These are phyloP conservation scores for Naematelia encephala DNA, from an alignment of 768 basidiomycete genomes.

Conservation along the genomic window DNA sequence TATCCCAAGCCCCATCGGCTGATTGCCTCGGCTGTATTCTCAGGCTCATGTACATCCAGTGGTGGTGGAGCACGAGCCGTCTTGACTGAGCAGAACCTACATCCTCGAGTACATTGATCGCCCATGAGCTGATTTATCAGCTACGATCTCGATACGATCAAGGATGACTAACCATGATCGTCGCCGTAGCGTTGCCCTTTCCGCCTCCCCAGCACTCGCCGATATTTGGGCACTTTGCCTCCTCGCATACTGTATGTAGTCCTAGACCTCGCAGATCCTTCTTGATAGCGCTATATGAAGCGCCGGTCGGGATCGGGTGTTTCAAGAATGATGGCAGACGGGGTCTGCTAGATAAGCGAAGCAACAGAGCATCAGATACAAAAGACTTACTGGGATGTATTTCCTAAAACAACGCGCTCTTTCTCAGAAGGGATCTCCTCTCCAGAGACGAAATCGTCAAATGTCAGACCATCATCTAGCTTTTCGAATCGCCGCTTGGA, in stretches of 20 bases:
- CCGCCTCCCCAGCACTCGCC: slow-evolving; percentile 98
- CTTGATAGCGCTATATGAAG: slow-evolving; percentile 87
- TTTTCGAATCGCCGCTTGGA: slow-evolving; percentile 24
- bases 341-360: slow-evolving; percentile 56
- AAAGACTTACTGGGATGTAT: slow-evolving; percentile 41
- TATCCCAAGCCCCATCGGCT: slow-evolving; percentile 97
- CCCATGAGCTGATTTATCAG: slow-evolving; percentile 76
- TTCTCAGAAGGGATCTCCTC: slow-evolving; percentile 28
- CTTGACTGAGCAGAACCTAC: slow-evolving; percentile 95
- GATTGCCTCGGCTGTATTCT: slow-evolving; percentile 97
- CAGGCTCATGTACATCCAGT: slow-evolving; percentile 92
- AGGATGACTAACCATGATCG: slow-evolving; percentile 76
- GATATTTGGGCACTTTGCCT: slow-evolving; percentile 97
- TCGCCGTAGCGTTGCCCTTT: slow-evolving; percentile 84
- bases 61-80: slow-evolving; percentile 84
- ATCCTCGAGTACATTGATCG: slow-evolving; percentile 96
- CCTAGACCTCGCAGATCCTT: slow-evolving; percentile 86
- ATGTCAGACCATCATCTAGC: slow-evolving; percentile 46
- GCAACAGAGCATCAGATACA: neutral
- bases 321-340: slow-evolving; percentile 83
- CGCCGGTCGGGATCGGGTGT: slow-evolving; percentile 84
- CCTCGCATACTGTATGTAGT: slow-evolving; percentile 96
- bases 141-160: neutral
- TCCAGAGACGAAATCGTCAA: slow-evolving; percentile 48
- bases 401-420: slow-evolving; percentile 45